Conservation (phyloP, 805 yeast genomes). For the Starmerella tilneyi region DNA sequence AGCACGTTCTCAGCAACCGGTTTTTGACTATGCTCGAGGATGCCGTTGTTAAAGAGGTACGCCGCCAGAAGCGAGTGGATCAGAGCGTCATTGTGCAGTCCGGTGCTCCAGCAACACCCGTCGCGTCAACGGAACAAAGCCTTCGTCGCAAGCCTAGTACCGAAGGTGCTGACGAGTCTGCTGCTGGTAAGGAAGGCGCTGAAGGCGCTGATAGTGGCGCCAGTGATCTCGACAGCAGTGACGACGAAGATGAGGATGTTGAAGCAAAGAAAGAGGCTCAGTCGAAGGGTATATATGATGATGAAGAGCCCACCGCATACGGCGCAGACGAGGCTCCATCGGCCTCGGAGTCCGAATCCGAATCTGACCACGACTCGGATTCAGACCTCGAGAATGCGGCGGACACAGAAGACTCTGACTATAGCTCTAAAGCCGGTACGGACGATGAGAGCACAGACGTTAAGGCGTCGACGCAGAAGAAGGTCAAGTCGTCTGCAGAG, state of each 20-base stretch:
- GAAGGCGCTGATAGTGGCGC: constrained; percentile 41
- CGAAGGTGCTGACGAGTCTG: constrained; percentile 25
- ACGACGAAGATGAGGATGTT: constrained; percentile 86
- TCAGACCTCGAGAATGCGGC: constrained; percentile 3
- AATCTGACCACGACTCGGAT: constrained; percentile 32
- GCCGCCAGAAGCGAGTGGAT: constrained; percentile 55
- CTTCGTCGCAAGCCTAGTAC: constrained; percentile 33
- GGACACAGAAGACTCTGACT: constrained; percentile 16
- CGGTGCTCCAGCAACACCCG: constrained; percentile 32
- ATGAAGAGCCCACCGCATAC: constrained; percentile 41
- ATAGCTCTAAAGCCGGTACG: constrained; percentile 15
- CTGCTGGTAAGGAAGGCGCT: constrained; percentile 28
- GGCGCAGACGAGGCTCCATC: constrained; percentile 32
- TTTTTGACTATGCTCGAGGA: constrained; percentile 65
- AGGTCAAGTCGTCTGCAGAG: background rate
- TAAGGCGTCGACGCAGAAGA: no score
- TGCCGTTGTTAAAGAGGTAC: constrained; percentile 68
- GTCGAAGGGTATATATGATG: constrained; percentile 79
- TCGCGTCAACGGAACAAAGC: constrained; percentile 46
- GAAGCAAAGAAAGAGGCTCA: constrained; percentile 82
- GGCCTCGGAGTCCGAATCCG: constrained; percentile 36
- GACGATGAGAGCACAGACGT: constrained; percentile 19
- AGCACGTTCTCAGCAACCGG: constrained; percentile 48
- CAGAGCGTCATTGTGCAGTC: constrained; percentile 33
- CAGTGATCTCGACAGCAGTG: constrained; percentile 90